phyloP scores from a whole-genome alignment of 2,329 filamentous ascomycete genomes.

The Aspergillus thermomutatus region DNA sequence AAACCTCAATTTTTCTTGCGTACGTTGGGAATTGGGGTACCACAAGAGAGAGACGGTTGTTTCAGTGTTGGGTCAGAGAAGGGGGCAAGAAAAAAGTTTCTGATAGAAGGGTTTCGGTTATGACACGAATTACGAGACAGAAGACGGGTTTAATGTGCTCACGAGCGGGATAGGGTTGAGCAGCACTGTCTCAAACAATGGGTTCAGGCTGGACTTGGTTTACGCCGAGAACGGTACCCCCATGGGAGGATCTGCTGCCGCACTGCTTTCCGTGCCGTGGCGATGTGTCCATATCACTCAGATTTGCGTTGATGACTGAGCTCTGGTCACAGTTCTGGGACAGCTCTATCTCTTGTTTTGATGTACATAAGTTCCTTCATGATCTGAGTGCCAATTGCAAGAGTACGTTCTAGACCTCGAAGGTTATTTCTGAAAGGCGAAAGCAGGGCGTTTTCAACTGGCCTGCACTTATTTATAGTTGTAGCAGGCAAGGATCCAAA shows the following conservation, averaged over 20 bases:
- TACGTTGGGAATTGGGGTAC: not conserved
- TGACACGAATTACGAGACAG: slow-evolving; percentile 26
- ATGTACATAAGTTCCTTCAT: slow-evolving; percentile 34
- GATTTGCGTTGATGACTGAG: slow-evolving; percentile 9
- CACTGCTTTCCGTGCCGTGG: slow-evolving; percentile 8
- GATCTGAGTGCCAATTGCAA: slow-evolving; percentile 20
- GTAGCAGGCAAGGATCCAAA: too few relatives aligned
- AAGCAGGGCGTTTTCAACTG: not conserved
- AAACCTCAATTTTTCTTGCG: not conserved
- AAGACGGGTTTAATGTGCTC: slow-evolving; percentile 22
- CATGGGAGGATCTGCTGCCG: slow-evolving; percentile 3
- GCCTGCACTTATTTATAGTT: not conserved
- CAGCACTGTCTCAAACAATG: slow-evolving; percentile 8
- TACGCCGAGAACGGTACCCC: slow-evolving; percentile 4
- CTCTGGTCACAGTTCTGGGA: slow-evolving; percentile 10
- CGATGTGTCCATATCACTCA: slow-evolving; percentile 11
- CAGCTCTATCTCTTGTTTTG: slow-evolving; percentile 26
- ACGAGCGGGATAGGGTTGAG: slow-evolving; percentile 14
- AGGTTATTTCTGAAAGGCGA: not conserved
- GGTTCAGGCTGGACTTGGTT: slow-evolving; percentile 2
- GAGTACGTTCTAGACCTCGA: slow-evolving; percentile 19
- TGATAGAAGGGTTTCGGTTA: slow-evolving; percentile 21
- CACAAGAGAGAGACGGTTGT: not conserved
- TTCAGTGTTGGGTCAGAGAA: not conserved
- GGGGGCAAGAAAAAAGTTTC: slow-evolving; percentile 19